Base-by-base conservation (phyloP, 1,284 basidiomycete species). In the Golubevia pallescens region DNA sequence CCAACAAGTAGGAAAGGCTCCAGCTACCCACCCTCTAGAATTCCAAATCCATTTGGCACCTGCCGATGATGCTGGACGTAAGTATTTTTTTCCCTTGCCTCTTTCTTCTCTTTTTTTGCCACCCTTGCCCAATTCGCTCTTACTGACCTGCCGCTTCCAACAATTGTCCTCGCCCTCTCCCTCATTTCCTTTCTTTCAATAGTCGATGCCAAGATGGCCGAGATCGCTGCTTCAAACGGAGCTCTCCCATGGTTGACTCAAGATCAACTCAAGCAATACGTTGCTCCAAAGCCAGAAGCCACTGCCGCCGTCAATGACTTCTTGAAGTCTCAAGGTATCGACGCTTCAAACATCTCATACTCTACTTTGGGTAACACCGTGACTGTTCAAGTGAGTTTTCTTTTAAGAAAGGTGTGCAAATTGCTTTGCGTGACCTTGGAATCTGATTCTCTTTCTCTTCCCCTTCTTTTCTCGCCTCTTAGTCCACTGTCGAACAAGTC, bases 31-130 rank as follows among this genome's bases (percentile, higher is more conserved):
- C 10, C 28, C 16, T 23, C 48, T 62, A 53, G 64, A 56, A 7
- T 63, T 69, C 52, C 66, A 65, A 28, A 23, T 69, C 13, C 20
- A 38, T 20, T 66, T 69, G 42, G 42, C 42, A 1, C 16, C 42
- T 48, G 42, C 42, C 16, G 42, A 48, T 48, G 42, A 48, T 48
- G 42, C 42, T 48, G 42, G 42, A 13, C 42, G 42, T 48, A 6
- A 48, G 42, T 48, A 48, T 48, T 48, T 16, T 10, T 13, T 48
- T 48, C 13, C 8, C 28, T 28, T 28, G 16, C 10, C 42, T 48
- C 42, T 48, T 16, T 48, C 42, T 13, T 10, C 16, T 48, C 42
- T 13, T 16, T 48, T 48, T 48, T 48, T 48, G 42, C 42, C 42
- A 48, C 42, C 16, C 6, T 28, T 28, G 28, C 28, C 2, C 28